Evolutionary conservation across 768 basidiomycete species (phyloP), one percentile per base, ranked within the genome.

Genomic region (Hortiboletus campestris): DNA sequence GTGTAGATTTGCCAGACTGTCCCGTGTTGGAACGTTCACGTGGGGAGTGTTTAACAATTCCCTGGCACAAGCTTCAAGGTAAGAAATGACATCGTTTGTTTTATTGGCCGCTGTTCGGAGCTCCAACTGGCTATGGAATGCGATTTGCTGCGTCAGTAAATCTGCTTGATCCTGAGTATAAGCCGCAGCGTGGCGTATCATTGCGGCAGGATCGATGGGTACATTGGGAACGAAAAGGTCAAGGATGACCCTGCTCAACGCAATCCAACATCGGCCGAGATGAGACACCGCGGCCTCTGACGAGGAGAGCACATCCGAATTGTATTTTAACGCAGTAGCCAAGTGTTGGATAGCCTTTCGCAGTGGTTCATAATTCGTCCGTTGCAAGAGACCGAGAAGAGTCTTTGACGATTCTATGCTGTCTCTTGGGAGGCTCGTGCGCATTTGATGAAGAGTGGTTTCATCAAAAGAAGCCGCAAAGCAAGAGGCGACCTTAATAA

Each of bases 121-220:
- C 64, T 92, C 91, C 11, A 88, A 73, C 32, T 76, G 64, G 17
- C 58, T 63, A 59, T 90, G 85, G 8, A 91, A 74, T 7, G 63
- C 49, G 9, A 86, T 66, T 68, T 91, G 84, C 3, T 72, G 70
- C 4, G 65, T 57, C 4, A 90, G 60, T 25, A 74, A 62, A 2
- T 66, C 59, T 32, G 74, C 61, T 51, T 84, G 76, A 46, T 75
- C 64, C 29, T 67, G 63, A 66, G 79, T 76, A 29, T 84, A 82
- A 31, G 74, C 68, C 2, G 65, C 63, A 0, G 75, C 73, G 46
- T 75, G 80, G 48, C 75, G 78, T 51, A 84, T 78, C 34, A 86
- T 79, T 22, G 84, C 84, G 8, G 86, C 84, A 28, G 97, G 97
- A 68, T 99, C 97, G 46, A 98, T 73, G 3, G 95, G 93, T 2